phyloP scores from a whole-genome alignment of 2,329 filamentous ascomycete species.

The Alternaria gaisen region DNA sequence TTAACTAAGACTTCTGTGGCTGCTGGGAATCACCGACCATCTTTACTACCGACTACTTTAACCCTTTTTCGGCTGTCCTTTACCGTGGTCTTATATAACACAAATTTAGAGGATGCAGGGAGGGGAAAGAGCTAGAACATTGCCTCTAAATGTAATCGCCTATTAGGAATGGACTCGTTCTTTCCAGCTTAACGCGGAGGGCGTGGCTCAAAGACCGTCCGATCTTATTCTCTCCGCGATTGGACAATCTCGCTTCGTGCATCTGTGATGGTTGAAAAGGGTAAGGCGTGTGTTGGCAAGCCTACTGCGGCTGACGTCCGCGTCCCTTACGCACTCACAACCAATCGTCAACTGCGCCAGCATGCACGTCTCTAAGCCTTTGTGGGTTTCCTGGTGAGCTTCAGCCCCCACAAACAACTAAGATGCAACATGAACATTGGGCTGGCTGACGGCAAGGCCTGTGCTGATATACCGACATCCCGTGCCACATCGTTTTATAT shows the following conservation, averaged over 20 bases:
- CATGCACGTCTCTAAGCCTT: background rate
- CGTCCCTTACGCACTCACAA: background rate
- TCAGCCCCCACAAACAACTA: conserved; percentile 5
- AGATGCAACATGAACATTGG: conserved; percentile 11
- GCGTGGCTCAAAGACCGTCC: background rate
- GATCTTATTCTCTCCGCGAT: background rate
- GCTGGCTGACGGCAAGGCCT: conserved; percentile 12
- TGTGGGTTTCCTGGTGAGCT: background rate
- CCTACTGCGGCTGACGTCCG: conserved; percentile 12
- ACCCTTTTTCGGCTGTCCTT: background rate
- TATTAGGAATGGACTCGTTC: background rate
- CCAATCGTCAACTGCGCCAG: conserved; percentile 6
- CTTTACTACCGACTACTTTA: background rate
- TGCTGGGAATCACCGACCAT: background rate
- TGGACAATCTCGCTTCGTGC: conserved; percentile 1
- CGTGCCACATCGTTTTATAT: conserved; percentile 9
- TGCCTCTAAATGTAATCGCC: background rate
- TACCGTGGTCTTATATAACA: background rate
- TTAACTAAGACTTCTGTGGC: background rate
- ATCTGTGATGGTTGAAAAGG: background rate
- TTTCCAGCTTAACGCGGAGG: conserved; percentile 1
- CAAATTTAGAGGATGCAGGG: background rate
- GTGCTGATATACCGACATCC: background rate
- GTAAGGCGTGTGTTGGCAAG: conserved; percentile 7
- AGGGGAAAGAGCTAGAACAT: background rate